A percentile compares a stretch with the other conserved stretches of the same genome.
Conservation (phyloP, 805 yeast genomes). For the Wickerhamiella allomyrinae region DNA sequence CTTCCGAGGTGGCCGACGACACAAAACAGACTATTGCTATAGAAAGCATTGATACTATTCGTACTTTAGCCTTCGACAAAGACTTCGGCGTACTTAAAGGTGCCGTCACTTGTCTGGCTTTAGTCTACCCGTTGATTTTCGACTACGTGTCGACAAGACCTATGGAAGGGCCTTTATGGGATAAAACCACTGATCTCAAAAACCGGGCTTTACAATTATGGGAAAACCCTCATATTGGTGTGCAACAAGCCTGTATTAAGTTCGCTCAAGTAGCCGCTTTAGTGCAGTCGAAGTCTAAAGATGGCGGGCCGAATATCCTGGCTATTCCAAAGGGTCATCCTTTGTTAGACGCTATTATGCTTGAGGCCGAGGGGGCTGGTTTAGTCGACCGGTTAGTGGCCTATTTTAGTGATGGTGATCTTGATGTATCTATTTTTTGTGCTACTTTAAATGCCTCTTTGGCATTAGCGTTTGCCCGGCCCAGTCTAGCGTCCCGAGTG, state of each 20-base stretch:
- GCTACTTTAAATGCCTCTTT: constrained; percentile 55
- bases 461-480: constrained; percentile 50
- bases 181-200: constrained; percentile 40
- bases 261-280: constrained; percentile 48
- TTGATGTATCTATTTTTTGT: constrained; percentile 43
- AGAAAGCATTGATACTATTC: constrained; percentile 20
- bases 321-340: constrained; percentile 48
- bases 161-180: constrained; percentile 37
- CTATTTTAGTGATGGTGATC: constrained; percentile 39
- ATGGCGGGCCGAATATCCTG: constrained; percentile 33
- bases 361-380: constrained; percentile 61
- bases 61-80: constrained; percentile 16
- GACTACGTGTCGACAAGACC: constrained; percentile 31
- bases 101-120: constrained; percentile 29
- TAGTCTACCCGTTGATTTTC: constrained; percentile 34
- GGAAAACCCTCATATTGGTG: constrained; percentile 32
- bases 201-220: constrained; percentile 45
- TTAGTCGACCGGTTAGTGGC: constrained; percentile 52
- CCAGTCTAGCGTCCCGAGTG: constrained; percentile 40
- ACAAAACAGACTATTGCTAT: constrained; percentile 19
- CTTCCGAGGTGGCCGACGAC: constrained; percentile 14
- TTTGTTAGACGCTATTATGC: constrained; percentile 36
- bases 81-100: constrained; percentile 23
- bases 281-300: constrained; percentile 28
- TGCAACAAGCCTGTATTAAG: constrained; percentile 57